These are phyloP conservation scores for Salicornia ramosissima DNA, from an alignment of 148 eudicot species.

Conservation along the genomic window DNA sequence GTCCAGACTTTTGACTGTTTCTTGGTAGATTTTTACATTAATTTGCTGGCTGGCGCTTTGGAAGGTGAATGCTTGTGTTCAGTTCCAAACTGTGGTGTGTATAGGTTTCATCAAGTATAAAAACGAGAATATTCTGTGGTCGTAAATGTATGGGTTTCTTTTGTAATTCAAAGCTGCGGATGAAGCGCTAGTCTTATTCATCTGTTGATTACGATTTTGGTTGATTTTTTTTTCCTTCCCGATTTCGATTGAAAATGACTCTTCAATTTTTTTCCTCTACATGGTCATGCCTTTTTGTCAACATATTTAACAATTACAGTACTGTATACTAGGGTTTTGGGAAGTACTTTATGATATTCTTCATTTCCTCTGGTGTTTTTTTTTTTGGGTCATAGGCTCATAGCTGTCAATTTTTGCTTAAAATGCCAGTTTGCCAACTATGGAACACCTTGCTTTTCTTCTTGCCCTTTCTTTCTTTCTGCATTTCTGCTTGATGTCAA, in stretches of 20 bases:
- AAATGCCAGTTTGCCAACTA: too few species aligned
- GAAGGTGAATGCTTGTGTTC: slow-evolving; percentile 31
- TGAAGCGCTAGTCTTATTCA: slow-evolving; percentile 12
- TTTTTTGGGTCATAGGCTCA: too few species aligned
- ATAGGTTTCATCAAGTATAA: slow-evolving; percentile 24
- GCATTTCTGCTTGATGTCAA: too few species aligned
- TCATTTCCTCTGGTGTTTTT: too few species aligned
- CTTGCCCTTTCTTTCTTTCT: too few species aligned
- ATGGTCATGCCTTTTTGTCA: not conserved
- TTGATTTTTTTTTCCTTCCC: slow-evolving; percentile 12
- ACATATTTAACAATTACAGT: too few species aligned
- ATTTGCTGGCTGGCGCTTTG: slow-evolving; percentile 25
- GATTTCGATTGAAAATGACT: not conserved
- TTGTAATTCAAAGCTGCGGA: slow-evolving; percentile 25
- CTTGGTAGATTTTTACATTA: slow-evolving; percentile 28
- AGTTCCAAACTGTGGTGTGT: slow-evolving; percentile 29
- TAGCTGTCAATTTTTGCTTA: too few species aligned
- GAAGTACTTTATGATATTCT: not conserved
- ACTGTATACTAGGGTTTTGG: not conserved
- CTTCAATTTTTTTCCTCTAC: not conserved
- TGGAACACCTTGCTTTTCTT: too few species aligned
- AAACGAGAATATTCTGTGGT: slow-evolving; percentile 13
- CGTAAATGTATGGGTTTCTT: slow-evolving; percentile 14
- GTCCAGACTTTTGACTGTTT: slow-evolving; percentile 26
- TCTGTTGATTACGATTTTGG: slow-evolving; percentile 16